phyloP scores from a whole-genome alignment of 495 filamentous ascomycete genomes.

The Geoglossum glabrum region DNA sequence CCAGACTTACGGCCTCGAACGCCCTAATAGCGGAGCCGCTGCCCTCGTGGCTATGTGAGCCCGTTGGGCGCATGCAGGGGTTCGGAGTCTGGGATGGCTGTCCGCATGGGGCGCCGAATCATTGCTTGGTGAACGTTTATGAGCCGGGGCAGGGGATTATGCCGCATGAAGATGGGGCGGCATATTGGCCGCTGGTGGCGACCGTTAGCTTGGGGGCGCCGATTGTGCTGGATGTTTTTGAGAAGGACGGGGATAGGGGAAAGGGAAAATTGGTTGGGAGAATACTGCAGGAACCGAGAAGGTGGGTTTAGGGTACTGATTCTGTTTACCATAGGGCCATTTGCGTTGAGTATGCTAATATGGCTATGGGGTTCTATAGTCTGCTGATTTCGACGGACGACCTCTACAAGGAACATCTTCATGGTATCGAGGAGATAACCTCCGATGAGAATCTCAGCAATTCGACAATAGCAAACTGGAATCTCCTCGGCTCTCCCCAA shows the following conservation, averaged over 20 bases:
- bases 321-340: no score
- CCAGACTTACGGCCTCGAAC: slow-evolving; percentile 48
- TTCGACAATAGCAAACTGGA: slow-evolving; percentile 69
- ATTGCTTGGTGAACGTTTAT: slow-evolving; percentile 91
- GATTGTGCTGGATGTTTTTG: slow-evolving; percentile 61
- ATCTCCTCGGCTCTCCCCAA: slow-evolving; percentile 40
- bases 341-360: not conserved
- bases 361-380: slow-evolving; percentile 14
- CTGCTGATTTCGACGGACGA: slow-evolving; percentile 49
- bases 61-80: slow-evolving; percentile 43
- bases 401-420: slow-evolving; percentile 53
- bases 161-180: slow-evolving; percentile 82
- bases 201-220: slow-evolving; percentile 68
- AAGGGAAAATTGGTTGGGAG: slow-evolving; percentile 33
- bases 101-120: slow-evolving; percentile 64
- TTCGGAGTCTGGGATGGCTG: slow-evolving; percentile 43
- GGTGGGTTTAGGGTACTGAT: not conserved
- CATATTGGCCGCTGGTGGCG: slow-evolving; percentile 73
- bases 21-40: slow-evolving; percentile 56
- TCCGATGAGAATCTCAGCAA: slow-evolving; percentile 16
- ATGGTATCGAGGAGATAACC: slow-evolving; percentile 20
- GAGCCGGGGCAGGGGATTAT: slow-evolving; percentile 76
- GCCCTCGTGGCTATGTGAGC: slow-evolving; percentile 54
- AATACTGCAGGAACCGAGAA: slow-evolving; percentile 74
- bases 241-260: slow-evolving; percentile 31